Percentiles rank a stretch among this genome's conserved stretches.
These are phyloP conservation scores for Cicer pinnatifidum DNA, from an alignment of 306 rosid genomes.

Conservation along the genomic window DNA sequence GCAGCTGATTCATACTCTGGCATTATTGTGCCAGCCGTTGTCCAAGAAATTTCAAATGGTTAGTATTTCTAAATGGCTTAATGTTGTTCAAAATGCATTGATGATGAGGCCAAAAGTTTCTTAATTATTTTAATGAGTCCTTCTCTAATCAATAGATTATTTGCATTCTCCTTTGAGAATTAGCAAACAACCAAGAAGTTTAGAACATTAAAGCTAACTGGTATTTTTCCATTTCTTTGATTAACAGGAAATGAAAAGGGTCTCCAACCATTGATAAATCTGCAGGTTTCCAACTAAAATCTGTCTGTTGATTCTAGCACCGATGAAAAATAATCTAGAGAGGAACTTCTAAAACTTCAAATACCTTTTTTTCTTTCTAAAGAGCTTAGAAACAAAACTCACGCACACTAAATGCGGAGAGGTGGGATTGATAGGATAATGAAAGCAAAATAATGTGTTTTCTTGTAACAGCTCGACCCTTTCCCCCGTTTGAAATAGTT, in stretches of 20 bases:
- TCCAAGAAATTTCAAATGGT: conserved; percentile 65
- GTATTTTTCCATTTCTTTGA: conserved; percentile 12
- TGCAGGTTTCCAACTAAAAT: neutral
- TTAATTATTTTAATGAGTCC: neutral
- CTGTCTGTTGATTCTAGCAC: neutral
- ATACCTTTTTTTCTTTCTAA: too few species aligned
- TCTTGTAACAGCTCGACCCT: too few species aligned
- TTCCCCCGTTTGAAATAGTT: too few species aligned
- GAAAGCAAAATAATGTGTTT: too few species aligned
- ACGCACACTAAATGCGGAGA: too few species aligned
- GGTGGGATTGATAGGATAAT: too few species aligned
- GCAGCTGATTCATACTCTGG: conserved; percentile 84
- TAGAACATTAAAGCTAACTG: too few species aligned
- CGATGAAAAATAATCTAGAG: neutral
- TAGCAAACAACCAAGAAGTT: neutral
- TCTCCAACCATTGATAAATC: conserved; percentile 52
- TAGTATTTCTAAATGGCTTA: neutral
- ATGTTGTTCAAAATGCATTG: too few species aligned
- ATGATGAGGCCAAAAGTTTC: neutral
- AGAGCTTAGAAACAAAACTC: too few species aligned
- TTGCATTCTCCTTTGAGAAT: neutral
- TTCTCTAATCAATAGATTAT: neutral
- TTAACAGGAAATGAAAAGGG: conserved; percentile 60
- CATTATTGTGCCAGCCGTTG: conserved; percentile 56
- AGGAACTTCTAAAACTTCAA: neutral